Percentiles rank a stretch among this genome's conserved stretches.
These are phyloP conservation scores for Daldinia vernicosa DNA, from an alignment of 495 filamentous ascomycete species.

Conservation along the genomic window DNA sequence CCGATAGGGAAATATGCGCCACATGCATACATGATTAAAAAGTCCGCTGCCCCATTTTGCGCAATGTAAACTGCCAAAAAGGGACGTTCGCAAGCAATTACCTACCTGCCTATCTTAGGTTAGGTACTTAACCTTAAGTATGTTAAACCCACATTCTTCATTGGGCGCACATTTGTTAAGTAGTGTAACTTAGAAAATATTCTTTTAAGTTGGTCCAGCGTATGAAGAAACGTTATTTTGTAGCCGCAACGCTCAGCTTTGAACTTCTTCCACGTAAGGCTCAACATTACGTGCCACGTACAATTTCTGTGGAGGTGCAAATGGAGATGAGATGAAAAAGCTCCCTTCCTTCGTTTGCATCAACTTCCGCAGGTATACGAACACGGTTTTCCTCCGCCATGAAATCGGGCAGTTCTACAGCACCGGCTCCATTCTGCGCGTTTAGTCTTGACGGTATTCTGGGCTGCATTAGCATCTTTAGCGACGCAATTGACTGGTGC, in stretches of 20 bases:
- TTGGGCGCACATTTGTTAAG: constrained; percentile 2
- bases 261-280: constrained; percentile 20
- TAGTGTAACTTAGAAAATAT: background rate
- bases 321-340: constrained; percentile 13
- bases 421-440: constrained; percentile 27
- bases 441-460: constrained; percentile 11
- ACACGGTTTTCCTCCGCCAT: constrained; percentile 11
- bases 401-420: constrained; percentile 20
- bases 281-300: constrained; percentile 33
- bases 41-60: constrained; percentile 16
- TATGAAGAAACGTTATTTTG: background rate
- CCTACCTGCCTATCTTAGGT: too few species aligned
- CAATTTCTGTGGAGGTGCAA: constrained; percentile 5
- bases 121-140: too few species aligned
- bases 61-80: constrained; percentile 7
- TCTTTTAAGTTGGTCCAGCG: background rate
- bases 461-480: constrained; percentile 33
- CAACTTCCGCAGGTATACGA: constrained; percentile 5
- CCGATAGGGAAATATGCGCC: constrained; percentile 19
- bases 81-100: constrained; percentile 8
- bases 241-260: constrained; percentile 13
- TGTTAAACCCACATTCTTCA: constrained; percentile 4
- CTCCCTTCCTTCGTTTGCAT: constrained; percentile 12
- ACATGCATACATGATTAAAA: constrained; percentile 10
- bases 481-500: constrained; percentile 33